Evolutionary conservation across 345 rosid genomes (phyloP), one percentile per base, ranked within the genome.

Genomic region (Eucalyptus curtisii): DNA sequence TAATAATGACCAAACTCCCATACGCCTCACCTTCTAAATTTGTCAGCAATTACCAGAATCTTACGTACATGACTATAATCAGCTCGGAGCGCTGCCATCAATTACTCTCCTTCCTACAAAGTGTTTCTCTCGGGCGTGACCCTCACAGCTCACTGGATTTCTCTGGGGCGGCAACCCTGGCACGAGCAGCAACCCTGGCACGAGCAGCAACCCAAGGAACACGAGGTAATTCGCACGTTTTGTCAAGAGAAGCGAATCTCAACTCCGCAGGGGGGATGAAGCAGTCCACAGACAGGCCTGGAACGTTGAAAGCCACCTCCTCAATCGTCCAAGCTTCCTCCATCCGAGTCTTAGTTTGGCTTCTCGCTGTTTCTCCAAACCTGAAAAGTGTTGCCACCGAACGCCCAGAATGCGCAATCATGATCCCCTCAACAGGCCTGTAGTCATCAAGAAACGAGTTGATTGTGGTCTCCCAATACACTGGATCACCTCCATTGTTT

Each of bases 401-500:
- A 85, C 88, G 92, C 87, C 92, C 92, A 6, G 90, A 89, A 48
- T 90, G 92, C 31, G 92, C 90, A 17, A 89, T 89, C 90, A 90
- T 89, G 50, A 90, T 86, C 55, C 92, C 92, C 49, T 90, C 92
- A 40, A 90, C 88, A 16, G 89, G 90, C 47, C 82, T 87, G 87
- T 90, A 90, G 86, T 90, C 92, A 71, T 90, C 90, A 24, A 90
- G 92, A 86, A 82, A 89, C 6, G 90, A 90, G 82, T 89, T 90
- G 89, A 90, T 90, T 37, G 92, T 90, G 49, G 92, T 90, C 89
- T 90, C 92, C 92, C 92, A 90, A 80, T 90, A 89, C 84, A 91
- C 92, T n/a, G 87, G 89, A 86, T 91, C 86, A 7, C 91, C 92
- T 22, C 92, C 91, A 48, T 87, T 89, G 89, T 86, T 89, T 50